Evolutionary conservation across 805 yeast species (phyloP).

Genomic region (Pichia ethanolica): DNA sequence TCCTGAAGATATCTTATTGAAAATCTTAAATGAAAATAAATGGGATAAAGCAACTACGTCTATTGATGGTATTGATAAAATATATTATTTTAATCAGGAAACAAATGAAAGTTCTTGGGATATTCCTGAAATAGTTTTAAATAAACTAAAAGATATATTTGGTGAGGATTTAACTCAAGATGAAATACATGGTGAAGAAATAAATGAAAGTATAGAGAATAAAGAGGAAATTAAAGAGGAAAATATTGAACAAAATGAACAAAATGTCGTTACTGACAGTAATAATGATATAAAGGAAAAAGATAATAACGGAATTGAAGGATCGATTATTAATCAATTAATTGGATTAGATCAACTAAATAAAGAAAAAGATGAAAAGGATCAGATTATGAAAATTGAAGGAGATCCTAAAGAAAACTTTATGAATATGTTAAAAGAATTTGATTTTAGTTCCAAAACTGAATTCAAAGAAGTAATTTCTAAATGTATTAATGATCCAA

Average conservation of each 20-base stretch:
- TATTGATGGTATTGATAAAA: conserved; percentile 17
- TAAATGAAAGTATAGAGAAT: not conserved
- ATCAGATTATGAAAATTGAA: not conserved
- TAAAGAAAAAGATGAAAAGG: not conserved
- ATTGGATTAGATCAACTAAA: not conserved
- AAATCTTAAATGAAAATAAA: conserved; percentile 28
- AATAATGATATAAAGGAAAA: no score
- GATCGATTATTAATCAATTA: not conserved
- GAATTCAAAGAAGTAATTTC: conserved; percentile 62
- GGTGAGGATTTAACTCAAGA: conserved; percentile 15
- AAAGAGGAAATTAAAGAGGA: not conserved
- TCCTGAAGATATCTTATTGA: conserved; percentile 49
- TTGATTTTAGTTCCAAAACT: conserved; percentile 66
- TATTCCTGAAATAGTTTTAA: conserved; percentile 46
- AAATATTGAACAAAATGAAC: not conserved
- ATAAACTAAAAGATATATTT: not conserved
- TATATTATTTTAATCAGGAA: conserved; percentile 58
- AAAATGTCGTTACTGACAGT: no score
- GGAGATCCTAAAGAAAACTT: conserved; percentile 28
- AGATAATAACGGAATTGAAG: not conserved
- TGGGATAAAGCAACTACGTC: conserved; percentile 47
- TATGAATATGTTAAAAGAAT: conserved; percentile 42
- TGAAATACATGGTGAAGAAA: conserved; percentile 3
- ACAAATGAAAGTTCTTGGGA: conserved; percentile 77
- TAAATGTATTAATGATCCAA: conserved; percentile 46